Conservation (phyloP, 371 early-diverging fungal species). For the Mycotypha africana region DNA sequence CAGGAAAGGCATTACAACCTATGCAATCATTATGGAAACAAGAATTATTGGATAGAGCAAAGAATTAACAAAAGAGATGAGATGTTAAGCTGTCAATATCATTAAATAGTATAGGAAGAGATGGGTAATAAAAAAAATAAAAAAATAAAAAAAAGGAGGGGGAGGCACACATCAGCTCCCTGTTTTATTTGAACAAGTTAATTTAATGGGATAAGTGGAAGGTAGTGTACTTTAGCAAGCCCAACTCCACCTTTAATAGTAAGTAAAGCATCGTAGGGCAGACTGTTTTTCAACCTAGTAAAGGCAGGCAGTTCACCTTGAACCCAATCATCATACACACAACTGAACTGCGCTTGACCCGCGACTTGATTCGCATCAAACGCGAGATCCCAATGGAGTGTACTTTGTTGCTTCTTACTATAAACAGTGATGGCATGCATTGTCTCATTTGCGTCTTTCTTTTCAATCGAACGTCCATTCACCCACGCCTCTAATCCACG, state of each 20-base stretch:
- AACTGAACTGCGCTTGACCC: constrained; percentile 26
- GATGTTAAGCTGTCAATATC: too few relatives aligned
- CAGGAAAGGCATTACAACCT: constrained; percentile 65
- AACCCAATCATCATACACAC: constrained; percentile 49
- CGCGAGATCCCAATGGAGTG: constrained; percentile 10
- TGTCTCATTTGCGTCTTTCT: background rate
- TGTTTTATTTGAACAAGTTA: too few relatives aligned
- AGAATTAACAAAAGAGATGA: constrained; percentile 6
- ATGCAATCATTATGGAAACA: constrained; percentile 53
- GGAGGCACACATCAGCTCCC: too few relatives aligned
- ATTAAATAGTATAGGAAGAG: background rate
- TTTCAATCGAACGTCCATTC: constrained; percentile 1
- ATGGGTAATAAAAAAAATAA: constrained; percentile 6
- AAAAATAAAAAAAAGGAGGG: background rate
- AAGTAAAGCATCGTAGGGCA: constrained; percentile 17
- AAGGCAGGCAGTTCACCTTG: constrained; percentile 40
- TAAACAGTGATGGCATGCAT: constrained; percentile 11
- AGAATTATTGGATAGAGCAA: constrained; percentile 31
- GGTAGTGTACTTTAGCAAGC: constrained; percentile 19
- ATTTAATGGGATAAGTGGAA: constrained; percentile 8
- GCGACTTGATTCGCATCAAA: constrained; percentile 20
- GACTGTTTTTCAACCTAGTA: constrained; percentile 15
- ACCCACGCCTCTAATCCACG: constrained; percentile 12
- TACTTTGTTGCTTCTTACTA: constrained; percentile 3
- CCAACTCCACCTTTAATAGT: constrained; percentile 31